Conservation (phyloP, 2,329 filamentous ascomycete species). For the Penicillium sp. region DNA sequence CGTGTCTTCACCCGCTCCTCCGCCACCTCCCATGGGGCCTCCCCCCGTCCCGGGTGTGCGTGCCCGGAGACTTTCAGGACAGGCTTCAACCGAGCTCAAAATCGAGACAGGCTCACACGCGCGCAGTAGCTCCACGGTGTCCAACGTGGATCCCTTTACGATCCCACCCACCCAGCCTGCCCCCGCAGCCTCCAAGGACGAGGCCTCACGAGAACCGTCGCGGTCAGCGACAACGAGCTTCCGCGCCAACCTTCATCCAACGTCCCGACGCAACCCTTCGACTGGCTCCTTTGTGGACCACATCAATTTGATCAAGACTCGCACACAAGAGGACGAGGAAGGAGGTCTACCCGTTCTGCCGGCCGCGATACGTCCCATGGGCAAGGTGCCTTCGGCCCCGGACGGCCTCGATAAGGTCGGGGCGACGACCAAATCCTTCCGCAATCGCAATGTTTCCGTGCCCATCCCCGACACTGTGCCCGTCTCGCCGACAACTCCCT, state of each 20-base stretch:
- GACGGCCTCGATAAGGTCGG: slow-evolving; percentile 58
- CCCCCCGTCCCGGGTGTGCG: slow-evolving; percentile 52
- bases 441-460: slow-evolving; percentile 66
- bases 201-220: slow-evolving; percentile 15
- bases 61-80: slow-evolving; percentile 71
- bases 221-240: slow-evolving; percentile 11
- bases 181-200: slow-evolving; percentile 27
- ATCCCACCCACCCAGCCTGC: slow-evolving; percentile 17
- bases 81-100: slow-evolving; percentile 74
- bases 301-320: slow-evolving; percentile 37
- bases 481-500: slow-evolving; percentile 66
- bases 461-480: slow-evolving; percentile 57
- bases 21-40: slow-evolving; percentile 16
- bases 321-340: slow-evolving; percentile 42
- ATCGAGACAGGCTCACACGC: slow-evolving; percentile 64
- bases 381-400: slow-evolving; percentile 37
- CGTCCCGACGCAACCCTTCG: slow-evolving; percentile 28
- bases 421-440: slow-evolving; percentile 65
- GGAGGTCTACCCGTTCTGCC: slow-evolving; percentile 27
- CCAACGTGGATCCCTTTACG: slow-evolving; percentile 25
- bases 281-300: slow-evolving; percentile 35
- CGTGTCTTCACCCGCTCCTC: slow-evolving; percentile 11
- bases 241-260: slow-evolving; percentile 17
- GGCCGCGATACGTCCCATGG: slow-evolving; percentile 31
- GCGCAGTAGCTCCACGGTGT: slow-evolving; percentile 18